Evolutionary conservation across 306 rosid genomes (phyloP), one percentile per base, ranked within the genome.

Genomic region (Luffa aegyptiaca): DNA sequence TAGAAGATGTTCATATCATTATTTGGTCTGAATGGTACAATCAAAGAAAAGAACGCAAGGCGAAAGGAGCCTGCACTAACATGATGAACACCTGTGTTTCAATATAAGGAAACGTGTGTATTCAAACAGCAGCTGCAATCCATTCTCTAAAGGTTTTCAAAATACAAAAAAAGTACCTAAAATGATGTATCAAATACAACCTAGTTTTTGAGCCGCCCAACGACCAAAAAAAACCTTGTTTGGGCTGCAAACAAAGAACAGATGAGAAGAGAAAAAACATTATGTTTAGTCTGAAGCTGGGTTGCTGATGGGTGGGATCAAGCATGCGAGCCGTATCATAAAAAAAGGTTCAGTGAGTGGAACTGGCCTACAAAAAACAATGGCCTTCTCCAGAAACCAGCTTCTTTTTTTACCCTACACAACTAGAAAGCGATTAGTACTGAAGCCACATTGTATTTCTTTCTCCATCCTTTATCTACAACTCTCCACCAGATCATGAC

Each of bases 191-290:
- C 72, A 74, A 75, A 39, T 17, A 62, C 78, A 35, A 41, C 61
- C 82, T 56, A 63, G 75, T 59, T 62, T 33, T 77, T 69, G 41
- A 17, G 86, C 77, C 80, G 73, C 87, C 90, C 90, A 85, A 88
- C 76, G 82, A 70, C 90, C 80, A 88, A 85, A 85, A 85, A 72
- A 26, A 73, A 13, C 11, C 58, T 75, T 80, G 79, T 77, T 88
- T 85, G 89, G 89, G 89, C 81, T 44, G 84, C 76, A 76, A 61
- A 68, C 84, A 42, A 74, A 74, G 56, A 65, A 57, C 18, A 41
- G 7, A 41, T 42, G 72, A 53, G 79, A 77, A 11, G 42, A 75
- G 6, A 44, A 33, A 49, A 26, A 35, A 37, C 81, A 79, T 37
- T 57, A 77, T 82, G 81, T 48, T 78, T 79, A 80, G 72, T 61